A percentile compares a stretch with the other conserved stretches of the same genome.
Evolutionary conservation across 192 early-diverging fungal genomes (phyloP).

Genomic region (Backusella tarrabulga): DNA sequence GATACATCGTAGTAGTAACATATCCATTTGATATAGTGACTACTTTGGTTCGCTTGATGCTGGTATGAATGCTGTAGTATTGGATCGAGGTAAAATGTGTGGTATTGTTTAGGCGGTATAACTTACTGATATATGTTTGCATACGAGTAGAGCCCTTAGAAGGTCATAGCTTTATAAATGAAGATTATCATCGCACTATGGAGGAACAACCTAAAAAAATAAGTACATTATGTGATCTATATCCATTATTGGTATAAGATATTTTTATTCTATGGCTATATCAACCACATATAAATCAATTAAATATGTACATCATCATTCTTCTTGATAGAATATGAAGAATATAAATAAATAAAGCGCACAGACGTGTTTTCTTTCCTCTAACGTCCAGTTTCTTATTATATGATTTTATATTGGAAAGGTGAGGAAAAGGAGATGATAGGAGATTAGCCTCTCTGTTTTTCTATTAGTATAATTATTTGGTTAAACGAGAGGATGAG

Average conservation of each 20-base stretch:
- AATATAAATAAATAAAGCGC: not conserved
- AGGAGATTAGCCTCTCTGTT: not conserved
- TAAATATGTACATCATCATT: not conserved
- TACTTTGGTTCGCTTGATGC: slow-evolving; percentile 22
- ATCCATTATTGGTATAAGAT: not conserved
- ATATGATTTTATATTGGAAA: not conserved
- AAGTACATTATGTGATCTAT: slow-evolving; percentile 12
- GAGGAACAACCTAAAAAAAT: not conserved
- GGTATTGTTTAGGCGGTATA: not conserved
- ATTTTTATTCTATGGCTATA: not conserved
- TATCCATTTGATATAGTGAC: not conserved
- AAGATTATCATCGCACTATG: not conserved
- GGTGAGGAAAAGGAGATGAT: too few relatives aligned
- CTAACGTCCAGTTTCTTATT: not conserved
- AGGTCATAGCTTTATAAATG: not conserved
- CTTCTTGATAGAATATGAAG: not conserved
- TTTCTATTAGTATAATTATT: not conserved
- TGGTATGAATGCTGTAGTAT: slow-evolving; percentile 26
- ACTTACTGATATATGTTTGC: slow-evolving; percentile 2
- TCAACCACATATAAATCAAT: too few relatives aligned
- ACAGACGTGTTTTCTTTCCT: not conserved
- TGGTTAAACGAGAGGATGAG: not conserved
- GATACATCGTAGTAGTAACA: not conserved
- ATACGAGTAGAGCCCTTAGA: not conserved
- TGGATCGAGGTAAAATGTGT: slow-evolving; percentile 14